Evolutionary conservation across 2,329 filamentous ascomycete species (phyloP).

Genomic region (Diaporthe vexans): DNA sequence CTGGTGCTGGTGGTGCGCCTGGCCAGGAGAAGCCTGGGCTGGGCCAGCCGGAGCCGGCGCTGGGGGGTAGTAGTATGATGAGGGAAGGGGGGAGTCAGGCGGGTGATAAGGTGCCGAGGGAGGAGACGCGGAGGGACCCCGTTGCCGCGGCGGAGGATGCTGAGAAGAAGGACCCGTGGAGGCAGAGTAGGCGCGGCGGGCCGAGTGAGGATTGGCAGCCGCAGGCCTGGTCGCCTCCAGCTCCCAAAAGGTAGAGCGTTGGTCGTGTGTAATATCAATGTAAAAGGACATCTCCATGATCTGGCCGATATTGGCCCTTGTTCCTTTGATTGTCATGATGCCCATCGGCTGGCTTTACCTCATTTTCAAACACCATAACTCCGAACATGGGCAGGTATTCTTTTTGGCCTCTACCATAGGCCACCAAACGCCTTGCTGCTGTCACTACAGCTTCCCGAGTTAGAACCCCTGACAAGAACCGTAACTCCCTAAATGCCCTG

Average conservation of each 20-base stretch:
- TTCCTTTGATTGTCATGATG: background rate
- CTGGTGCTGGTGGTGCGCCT: constrained; percentile 37
- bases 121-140: constrained; percentile 29
- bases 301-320: background rate
- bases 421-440: constrained; percentile 26
- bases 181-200: constrained; percentile 61
- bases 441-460: background rate
- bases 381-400: constrained; percentile 4
- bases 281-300: constrained; percentile 8
- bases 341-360: background rate
- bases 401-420: background rate
- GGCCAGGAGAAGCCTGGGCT: constrained; percentile 37
- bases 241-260: constrained; percentile 51
- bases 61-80: constrained; percentile 41
- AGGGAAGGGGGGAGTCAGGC: too few species aligned
- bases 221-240: constrained; percentile 65
- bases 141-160: background rate
- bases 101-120: constrained; percentile 42
- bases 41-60: constrained; percentile 49
- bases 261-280: background rate
- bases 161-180: constrained; percentile 67
- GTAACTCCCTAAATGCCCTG: background rate
- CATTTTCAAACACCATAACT: constrained; percentile 19
- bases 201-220: constrained; percentile 79
- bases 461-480: background rate